Percentiles rank a stretch among this genome's conserved stretches.
phyloP scores from a whole-genome alignment of 805 yeast species.

The Kodamaea kaohsiungensis region DNA sequence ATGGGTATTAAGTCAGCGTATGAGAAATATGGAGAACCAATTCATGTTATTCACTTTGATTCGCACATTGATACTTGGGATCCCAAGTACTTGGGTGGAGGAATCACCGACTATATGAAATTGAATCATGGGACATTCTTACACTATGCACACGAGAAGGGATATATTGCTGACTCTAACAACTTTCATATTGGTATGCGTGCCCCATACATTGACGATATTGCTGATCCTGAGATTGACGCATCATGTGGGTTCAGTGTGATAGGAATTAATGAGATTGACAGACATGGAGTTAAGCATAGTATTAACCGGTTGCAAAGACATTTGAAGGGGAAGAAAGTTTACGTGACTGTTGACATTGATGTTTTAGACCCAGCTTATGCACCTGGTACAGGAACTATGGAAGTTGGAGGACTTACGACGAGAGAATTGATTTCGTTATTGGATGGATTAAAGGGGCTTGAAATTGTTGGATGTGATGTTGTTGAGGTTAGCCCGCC shows the following conservation, averaged over 20 bases:
- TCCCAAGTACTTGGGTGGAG: slow-evolving; percentile 64
- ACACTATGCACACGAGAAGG: slow-evolving; percentile 70
- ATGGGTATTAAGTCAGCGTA: slow-evolving; percentile 53
- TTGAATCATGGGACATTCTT: slow-evolving; percentile 70
- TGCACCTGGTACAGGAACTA: slow-evolving; percentile 81
- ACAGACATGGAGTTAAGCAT: slow-evolving; percentile 37
- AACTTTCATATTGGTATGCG: slow-evolving; percentile 65
- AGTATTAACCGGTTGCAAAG: slow-evolving; percentile 36
- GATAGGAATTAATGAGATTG: slow-evolving; percentile 50
- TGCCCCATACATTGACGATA: slow-evolving; percentile 55
- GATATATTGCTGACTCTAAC: slow-evolving; percentile 49
- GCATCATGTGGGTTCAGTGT: slow-evolving; percentile 49
- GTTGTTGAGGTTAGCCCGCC: slow-evolving; percentile 75
- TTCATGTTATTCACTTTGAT: slow-evolving; percentile 64
- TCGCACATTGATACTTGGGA: slow-evolving; percentile 73
- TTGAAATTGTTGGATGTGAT: slow-evolving; percentile 72
- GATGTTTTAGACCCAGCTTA: slow-evolving; percentile 73
- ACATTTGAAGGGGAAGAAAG: slow-evolving; percentile 40
- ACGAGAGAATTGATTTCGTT: slow-evolving; percentile 59
- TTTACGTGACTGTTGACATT: slow-evolving; percentile 49
- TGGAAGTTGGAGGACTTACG: slow-evolving; percentile 75
- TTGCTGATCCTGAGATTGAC: slow-evolving; percentile 46
- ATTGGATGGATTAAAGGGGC: slow-evolving; percentile 58
- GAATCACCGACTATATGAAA: slow-evolving; percentile 55
- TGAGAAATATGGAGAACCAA: slow-evolving; percentile 44